Percentiles rank a stretch among this genome's conserved stretches.
Conservation (phyloP, 2,329 filamentous ascomycete genomes). For the Calonectria pteridis region DNA sequence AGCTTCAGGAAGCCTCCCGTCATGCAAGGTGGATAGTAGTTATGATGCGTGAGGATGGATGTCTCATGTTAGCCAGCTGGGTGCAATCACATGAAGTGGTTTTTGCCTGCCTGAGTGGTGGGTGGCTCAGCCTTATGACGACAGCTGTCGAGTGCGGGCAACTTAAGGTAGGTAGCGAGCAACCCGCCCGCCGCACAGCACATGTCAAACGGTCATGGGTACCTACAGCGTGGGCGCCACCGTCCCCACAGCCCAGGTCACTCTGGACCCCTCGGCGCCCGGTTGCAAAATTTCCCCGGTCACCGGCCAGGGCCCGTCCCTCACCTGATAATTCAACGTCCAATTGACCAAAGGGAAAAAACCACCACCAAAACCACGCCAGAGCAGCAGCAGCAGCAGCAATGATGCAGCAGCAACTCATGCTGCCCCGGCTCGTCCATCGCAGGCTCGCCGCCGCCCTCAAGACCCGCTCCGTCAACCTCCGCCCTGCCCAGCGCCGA, state of each 20-base stretch:
- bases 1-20: neutral
- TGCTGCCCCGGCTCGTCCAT: slow-evolving; percentile 43
- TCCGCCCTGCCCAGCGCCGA: slow-evolving; percentile 55
- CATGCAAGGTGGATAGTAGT: slow-evolving; percentile 17
- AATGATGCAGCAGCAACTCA: slow-evolving; percentile 42
- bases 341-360: neutral
- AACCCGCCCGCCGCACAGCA: too few relatives aligned
- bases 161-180: neutral
- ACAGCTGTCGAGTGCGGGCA: slow-evolving; percentile 30
- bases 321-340: slow-evolving; percentile 39
- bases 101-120: slow-evolving; percentile 16
- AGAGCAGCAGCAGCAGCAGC: neutral
- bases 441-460: slow-evolving; percentile 43
- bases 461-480: slow-evolving; percentile 31
- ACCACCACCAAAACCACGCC: neutral
- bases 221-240: neutral
- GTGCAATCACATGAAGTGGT: slow-evolving; percentile 35
- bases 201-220: slow-evolving; percentile 6
- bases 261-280: slow-evolving; percentile 29
- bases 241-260: slow-evolving; percentile 22
- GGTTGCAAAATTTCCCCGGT: slow-evolving; percentile 47
- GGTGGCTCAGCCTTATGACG: slow-evolving; percentile 45
- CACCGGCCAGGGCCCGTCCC: slow-evolving; percentile 16
- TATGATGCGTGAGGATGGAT: neutral
- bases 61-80: slow-evolving; percentile 6